Percentiles rank a stretch among this genome's conserved stretches.
These are phyloP conservation scores for Mucuna pruriens DNA, from an alignment of 306 rosid species.

Conservation along the genomic window DNA sequence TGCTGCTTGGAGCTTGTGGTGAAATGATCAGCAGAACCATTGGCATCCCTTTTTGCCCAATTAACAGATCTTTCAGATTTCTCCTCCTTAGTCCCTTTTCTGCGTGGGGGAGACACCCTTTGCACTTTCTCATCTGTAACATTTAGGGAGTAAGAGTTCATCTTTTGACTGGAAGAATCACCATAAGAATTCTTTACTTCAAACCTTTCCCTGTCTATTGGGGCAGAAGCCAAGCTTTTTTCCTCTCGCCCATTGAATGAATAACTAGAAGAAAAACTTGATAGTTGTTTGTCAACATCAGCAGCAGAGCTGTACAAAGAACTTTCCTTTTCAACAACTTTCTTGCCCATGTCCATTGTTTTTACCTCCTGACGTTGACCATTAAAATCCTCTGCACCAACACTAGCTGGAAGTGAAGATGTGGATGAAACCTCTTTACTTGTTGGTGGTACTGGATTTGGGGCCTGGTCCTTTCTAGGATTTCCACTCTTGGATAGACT, in stretches of 20 bases:
- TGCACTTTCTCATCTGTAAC: conserved; percentile 75
- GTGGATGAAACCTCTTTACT: conserved; percentile 69
- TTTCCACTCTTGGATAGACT: conserved; percentile 93
- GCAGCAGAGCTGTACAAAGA: conserved; percentile 56
- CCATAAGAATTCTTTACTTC: conserved; percentile 61
- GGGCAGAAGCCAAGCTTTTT: conserved; percentile 54
- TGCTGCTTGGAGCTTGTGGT: conserved; percentile 68
- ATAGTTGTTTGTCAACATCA: conserved; percentile 66
- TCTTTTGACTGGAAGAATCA: conserved; percentile 65
- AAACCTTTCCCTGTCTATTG: conserved; percentile 62
- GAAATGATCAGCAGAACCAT: conserved; percentile 64
- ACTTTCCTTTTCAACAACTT: conserved; percentile 67
- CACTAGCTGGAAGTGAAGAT: conserved; percentile 57
- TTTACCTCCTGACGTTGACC: conserved; percentile 74
- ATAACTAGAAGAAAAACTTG: conserved; percentile 54
- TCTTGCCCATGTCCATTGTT: conserved; percentile 60
- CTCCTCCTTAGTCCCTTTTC: conserved; percentile 77
- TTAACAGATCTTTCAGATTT: conserved; percentile 69
- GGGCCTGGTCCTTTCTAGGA: conserved; percentile 79
- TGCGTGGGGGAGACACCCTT: conserved; percentile 87
- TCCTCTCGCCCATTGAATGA: conserved; percentile 61
- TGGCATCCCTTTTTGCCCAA: conserved; percentile 63
- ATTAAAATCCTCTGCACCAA: conserved; percentile 58
- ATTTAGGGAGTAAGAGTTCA: conserved; percentile 58
- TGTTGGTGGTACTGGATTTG: conserved; percentile 49